Evolutionary conservation across 2,329 filamentous ascomycete genomes (phyloP).

Genomic region (Xylariaceae sp.): DNA sequence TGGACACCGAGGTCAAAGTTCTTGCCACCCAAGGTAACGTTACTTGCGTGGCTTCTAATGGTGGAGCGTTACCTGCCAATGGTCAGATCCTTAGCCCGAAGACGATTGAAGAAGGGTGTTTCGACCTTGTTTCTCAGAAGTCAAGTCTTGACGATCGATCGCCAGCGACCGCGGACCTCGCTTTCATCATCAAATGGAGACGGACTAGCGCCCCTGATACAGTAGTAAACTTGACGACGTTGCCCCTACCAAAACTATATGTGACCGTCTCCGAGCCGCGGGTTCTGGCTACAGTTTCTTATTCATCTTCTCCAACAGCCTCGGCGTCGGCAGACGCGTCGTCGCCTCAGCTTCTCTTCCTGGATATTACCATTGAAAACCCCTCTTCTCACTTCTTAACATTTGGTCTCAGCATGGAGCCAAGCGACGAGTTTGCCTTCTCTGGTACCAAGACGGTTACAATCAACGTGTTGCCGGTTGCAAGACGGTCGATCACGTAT

Average conservation of each 20-base stretch:
- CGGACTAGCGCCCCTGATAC: constrained; percentile 37
- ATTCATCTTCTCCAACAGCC: constrained; percentile 33
- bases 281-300: constrained; percentile 60
- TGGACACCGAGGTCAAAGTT: constrained; percentile 57
- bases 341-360: constrained; percentile 36
- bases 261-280: constrained; percentile 81
- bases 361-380: constrained; percentile 74
- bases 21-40: constrained; percentile 58
- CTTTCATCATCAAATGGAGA: constrained; percentile 72
- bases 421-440: constrained; percentile 88
- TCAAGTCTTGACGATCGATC: constrained; percentile 74
- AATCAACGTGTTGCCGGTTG: constrained; percentile 76
- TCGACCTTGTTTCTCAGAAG: constrained; percentile 71
- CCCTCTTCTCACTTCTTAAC: constrained; percentile 91
- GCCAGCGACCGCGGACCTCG: constrained; percentile 67
- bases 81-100: constrained; percentile 56
- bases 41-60: constrained; percentile 46
- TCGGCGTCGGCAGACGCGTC: constrained; percentile 31
- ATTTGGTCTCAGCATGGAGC: constrained; percentile 88
- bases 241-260: constrained; percentile 74
- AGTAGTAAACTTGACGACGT: constrained; percentile 55
- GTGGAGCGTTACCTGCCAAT: constrained; percentile 35
- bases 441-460: constrained; percentile 78
- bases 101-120: constrained; percentile 65
- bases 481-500: constrained; percentile 68